Evolutionary conservation across 805 yeast species (phyloP).

Genomic region (Candida verbasci): DNA sequence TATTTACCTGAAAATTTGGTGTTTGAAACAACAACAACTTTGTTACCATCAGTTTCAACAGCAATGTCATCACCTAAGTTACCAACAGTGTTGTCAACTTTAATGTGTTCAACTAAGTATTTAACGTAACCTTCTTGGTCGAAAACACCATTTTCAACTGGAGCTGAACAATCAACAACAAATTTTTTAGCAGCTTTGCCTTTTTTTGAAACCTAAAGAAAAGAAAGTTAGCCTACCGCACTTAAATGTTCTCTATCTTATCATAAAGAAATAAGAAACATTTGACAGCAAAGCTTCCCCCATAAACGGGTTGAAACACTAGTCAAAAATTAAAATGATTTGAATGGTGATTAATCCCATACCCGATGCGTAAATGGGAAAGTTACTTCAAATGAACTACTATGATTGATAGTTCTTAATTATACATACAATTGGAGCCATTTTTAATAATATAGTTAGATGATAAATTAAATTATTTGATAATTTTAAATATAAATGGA

Average conservation of each 20-base stretch:
- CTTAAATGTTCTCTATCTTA: conserved; percentile 16
- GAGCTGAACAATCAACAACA: conserved; percentile 94
- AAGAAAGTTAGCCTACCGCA: conserved; percentile 72
- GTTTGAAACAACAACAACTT: conserved; percentile 84
- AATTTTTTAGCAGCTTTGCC: conserved; percentile 76
- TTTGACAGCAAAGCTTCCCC: conserved; percentile 43
- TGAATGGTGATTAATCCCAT: not conserved
- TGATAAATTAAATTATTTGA: not conserved
- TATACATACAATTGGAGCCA: conserved; percentile 92
- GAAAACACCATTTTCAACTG: conserved; percentile 95
- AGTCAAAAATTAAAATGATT: not conserved
- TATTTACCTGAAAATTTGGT: conserved; percentile 99
- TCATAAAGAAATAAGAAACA: conserved; percentile 14
- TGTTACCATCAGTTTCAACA: conserved; percentile 79
- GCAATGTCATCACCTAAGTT: conserved; percentile 95
- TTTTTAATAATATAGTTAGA: conserved; percentile 24
- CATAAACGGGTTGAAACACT: not conserved
- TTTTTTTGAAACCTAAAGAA: conserved; percentile 64
- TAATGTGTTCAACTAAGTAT: conserved; percentile 98
- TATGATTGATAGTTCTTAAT: conserved; percentile 33
- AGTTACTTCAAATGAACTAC: conserved; percentile 9
- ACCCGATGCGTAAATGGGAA: conserved; percentile 8
- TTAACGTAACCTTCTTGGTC: conserved; percentile 97
- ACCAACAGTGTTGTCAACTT: conserved; percentile 95
- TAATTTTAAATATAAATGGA: too few species aligned